Evolutionary conservation across 2,329 filamentous ascomycete species (phyloP), one percentile per base, ranked within the genome.

Genomic region (Trichocomaceae sp.): DNA sequence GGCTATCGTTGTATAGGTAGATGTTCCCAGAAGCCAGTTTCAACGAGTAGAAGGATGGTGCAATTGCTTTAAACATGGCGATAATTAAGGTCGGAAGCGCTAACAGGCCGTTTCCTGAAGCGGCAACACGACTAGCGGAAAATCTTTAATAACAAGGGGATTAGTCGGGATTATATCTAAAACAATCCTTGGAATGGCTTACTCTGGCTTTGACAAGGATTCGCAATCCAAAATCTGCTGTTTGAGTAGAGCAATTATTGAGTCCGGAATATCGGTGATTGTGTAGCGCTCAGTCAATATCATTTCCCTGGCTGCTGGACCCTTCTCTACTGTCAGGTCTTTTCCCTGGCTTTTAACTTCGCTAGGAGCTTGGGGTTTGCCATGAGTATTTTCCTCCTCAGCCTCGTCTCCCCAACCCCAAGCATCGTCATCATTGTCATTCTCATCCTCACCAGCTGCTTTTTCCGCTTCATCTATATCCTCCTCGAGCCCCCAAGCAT

Each of bases 371-470:
- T 54, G 47, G 53, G 50, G 33, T 64, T 61, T 50, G 48, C 70
- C 55, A 62, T 72, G 60, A 50, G 69, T 60, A 59, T 67, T 61
- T 41, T 70, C 64, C 49, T 73, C 64, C 17, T 75, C 72, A 23
- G 75, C 71, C 6, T 87, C 87, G 37, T 90, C 90, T 20, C 83
- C 87, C 88, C 90, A 95, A 2, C 87, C 90, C 87, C 90, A 95
- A 23, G 89, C 88, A 58, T 89, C 88, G 13, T 75, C 88, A 58
- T 89, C 88, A 13, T 75, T 75, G 7, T 62, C 76, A 7, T 61
- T 66, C 51, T 72, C 72, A 53, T 72, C 72, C 4, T 71, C 69
- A 35, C 65, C 68, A 7, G 60, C 50, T 10, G 49, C 33, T 41
- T 52, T 44, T 39, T 47, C 31, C 22, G 55, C 44, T 9, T 62